phyloP scores from a whole-genome alignment of 768 basidiomycete genomes.

The Tricholoma saponaceum region DNA sequence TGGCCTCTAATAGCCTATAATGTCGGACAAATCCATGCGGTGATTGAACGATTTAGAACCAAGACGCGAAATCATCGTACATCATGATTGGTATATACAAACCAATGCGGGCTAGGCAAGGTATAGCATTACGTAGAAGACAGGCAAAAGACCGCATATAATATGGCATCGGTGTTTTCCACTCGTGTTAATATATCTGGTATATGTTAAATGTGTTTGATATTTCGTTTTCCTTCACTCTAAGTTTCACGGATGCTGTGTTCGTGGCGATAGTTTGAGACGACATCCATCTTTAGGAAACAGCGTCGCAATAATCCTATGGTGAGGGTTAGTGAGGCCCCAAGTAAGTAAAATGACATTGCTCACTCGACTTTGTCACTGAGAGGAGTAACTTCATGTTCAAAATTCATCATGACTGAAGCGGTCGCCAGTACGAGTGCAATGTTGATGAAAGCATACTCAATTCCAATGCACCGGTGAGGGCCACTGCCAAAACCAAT shows the following conservation, averaged over 20 bases:
- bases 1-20: background rate
- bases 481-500: conserved; percentile 94
- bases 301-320: conserved; percentile 89
- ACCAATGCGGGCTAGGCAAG: background rate
- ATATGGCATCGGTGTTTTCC: background rate
- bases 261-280: conserved; percentile 71
- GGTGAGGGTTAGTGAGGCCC: background rate
- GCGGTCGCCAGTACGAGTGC: conserved; percentile 83
- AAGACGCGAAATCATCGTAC: background rate
- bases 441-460: conserved; percentile 93
- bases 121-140: conserved; percentile 2
- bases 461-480: conserved; percentile 87
- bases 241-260: conserved; percentile 9
- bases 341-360: background rate
- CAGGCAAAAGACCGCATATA: background rate
- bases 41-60: background rate
- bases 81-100: background rate
- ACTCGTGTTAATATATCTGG: background rate
- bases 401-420: conserved; percentile 73
- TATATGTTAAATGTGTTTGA: background rate
- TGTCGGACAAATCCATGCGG: background rate
- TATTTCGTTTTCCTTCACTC: background rate
- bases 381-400: conserved; percentile 77
- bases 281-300: conserved; percentile 94
- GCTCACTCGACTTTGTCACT: conserved; percentile 83